Percentiles rank a stretch among this genome's conserved stretches.
Evolutionary conservation across 208 protist genomes (phyloP).

Genomic region (Herpetomonas samuelpessoai): DNA sequence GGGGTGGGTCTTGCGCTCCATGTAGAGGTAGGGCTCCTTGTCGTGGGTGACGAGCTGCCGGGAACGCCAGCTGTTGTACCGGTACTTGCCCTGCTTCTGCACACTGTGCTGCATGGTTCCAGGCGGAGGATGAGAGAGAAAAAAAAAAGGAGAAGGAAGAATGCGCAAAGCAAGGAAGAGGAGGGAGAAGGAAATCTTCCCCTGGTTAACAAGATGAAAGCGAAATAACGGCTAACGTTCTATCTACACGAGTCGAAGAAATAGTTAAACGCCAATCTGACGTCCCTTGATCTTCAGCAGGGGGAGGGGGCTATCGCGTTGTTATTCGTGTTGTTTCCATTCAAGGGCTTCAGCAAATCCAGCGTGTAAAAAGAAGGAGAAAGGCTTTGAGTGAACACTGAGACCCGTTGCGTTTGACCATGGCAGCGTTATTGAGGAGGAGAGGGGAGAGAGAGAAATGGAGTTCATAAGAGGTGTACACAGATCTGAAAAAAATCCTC

Average conservation of each 20-base stretch:
- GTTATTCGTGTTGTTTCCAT: too few species aligned
- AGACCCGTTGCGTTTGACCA: too few species aligned
- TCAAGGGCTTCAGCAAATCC: too few species aligned
- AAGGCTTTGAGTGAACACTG: background rate
- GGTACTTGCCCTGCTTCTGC: conserved; percentile 10
- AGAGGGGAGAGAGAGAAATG: background rate
- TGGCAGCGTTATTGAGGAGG: too few species aligned
- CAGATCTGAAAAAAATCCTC: background rate
- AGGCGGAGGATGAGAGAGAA: background rate
- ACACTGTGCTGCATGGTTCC: conserved; percentile 3
- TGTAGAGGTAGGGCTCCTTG: conserved; percentile 6
- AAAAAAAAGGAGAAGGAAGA: background rate
- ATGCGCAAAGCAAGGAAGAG: background rate
- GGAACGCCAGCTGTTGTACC: background rate
- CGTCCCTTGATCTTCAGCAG: too few species aligned
- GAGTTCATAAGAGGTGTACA: background rate
- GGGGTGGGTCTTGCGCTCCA: conserved; percentile 9
- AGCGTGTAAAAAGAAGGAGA: conserved; percentile 5
- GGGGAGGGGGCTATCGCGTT: too few species aligned
- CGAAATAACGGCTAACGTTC: too few species aligned
- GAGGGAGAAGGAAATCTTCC: background rate
- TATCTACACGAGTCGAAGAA: too few species aligned
- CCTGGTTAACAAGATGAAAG: background rate
- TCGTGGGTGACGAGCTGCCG: conserved; percentile 4
- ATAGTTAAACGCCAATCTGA: too few species aligned